phyloP scores from a whole-genome alignment of 495 filamentous ascomycete species.

The Polyplosphaeria fusca region DNA sequence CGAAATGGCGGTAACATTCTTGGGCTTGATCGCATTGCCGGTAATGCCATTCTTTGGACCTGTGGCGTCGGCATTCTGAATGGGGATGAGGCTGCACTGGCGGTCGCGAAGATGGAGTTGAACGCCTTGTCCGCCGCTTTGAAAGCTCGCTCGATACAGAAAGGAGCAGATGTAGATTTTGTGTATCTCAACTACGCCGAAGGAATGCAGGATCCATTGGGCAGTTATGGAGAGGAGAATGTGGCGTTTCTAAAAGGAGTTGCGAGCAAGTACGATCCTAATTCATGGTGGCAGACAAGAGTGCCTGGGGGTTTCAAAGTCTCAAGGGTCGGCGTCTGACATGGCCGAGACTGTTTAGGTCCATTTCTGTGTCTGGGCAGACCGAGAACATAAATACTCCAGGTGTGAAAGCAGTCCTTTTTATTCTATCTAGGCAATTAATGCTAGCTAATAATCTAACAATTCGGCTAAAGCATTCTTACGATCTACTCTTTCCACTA shows the following conservation, averaged over 20 bases:
- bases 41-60: conserved; percentile 3
- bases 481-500: too few species aligned
- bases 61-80: not conserved
- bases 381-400: too few species aligned
- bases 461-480: too few species aligned
- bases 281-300: not conserved
- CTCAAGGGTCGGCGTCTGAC: too few species aligned
- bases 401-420: too few species aligned
- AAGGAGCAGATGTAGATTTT: not conserved
- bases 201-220: not conserved
- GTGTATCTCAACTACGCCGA: not conserved
- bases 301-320: not conserved
- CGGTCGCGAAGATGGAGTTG: not conserved
- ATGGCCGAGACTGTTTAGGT: too few species aligned
- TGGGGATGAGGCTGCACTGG: not conserved
- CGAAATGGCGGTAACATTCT: conserved; percentile 42
- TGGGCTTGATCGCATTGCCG: conserved; percentile 19
- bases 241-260: not conserved
- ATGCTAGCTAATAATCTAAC: too few species aligned
- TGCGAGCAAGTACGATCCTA: not conserved
- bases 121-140: not conserved
- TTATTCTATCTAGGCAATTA: too few species aligned
- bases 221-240: not conserved
- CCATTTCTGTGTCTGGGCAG: too few species aligned
- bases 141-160: conserved; percentile 5